A percentile compares a stretch with the other conserved stretches of the same genome.
phyloP scores from a whole-genome alignment of 768 basidiomycete species.

The Hebeloma cylindrosporum region DNA sequence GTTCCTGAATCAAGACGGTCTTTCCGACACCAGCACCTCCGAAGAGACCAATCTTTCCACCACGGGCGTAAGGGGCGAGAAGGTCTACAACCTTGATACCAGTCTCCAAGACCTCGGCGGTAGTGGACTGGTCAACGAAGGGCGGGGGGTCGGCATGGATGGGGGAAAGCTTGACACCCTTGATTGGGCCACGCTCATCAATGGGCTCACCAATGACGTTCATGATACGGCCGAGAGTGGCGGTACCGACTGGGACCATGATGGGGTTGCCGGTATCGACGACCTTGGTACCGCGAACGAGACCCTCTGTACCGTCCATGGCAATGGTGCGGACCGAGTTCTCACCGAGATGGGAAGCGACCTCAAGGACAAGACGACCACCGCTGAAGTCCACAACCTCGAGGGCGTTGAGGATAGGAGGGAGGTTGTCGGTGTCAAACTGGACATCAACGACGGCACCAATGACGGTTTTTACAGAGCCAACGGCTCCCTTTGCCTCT shows the following conservation, averaged over 20 bases:
- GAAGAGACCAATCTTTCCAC: slow-evolving; percentile 99
- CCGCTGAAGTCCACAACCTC: slow-evolving; percentile 94
- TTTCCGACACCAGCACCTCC: slow-evolving; percentile 99
- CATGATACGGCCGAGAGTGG: slow-evolving; percentile 98
- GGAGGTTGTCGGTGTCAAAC: slow-evolving; percentile 92
- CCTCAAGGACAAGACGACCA: slow-evolving; percentile 98
- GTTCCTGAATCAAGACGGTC: slow-evolving; percentile 98
- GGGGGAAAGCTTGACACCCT: slow-evolving; percentile 86
- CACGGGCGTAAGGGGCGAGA: slow-evolving; percentile 98
- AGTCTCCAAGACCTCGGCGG: slow-evolving; percentile 97
- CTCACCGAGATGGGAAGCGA: slow-evolving; percentile 97
- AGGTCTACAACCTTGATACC: slow-evolving; percentile 99
- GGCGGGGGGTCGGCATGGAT: slow-evolving; percentile 98
- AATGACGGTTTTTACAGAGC: slow-evolving; percentile 96
- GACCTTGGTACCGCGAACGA: slow-evolving; percentile 97
- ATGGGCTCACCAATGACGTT: slow-evolving; percentile 99
- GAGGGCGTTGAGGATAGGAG: slow-evolving; percentile 97
- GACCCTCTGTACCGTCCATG: slow-evolving; percentile 99
- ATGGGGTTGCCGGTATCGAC: slow-evolving; percentile 97
- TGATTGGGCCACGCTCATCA: slow-evolving; percentile 98
- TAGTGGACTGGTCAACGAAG: slow-evolving; percentile 98
- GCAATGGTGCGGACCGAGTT: slow-evolving; percentile 99
- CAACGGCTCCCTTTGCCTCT: slow-evolving; percentile 71
- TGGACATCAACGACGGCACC: slow-evolving; percentile 99
- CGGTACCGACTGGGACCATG: slow-evolving; percentile 92